phyloP scores from a whole-genome alignment of 2,329 filamentous ascomycete species.

The Aschersonia sp. region DNA sequence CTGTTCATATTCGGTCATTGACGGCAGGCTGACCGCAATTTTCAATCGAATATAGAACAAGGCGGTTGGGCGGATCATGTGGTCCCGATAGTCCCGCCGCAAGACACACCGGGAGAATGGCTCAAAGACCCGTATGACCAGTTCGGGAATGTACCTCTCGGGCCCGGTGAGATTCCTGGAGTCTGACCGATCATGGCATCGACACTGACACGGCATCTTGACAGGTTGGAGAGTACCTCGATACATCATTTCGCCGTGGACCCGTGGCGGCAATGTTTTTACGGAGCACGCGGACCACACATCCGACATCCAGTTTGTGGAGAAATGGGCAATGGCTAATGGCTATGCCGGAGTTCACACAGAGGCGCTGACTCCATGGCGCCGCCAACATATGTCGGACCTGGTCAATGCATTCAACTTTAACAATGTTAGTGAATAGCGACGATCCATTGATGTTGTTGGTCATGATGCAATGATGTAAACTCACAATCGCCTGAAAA shows the following conservation, averaged over 20 bases:
- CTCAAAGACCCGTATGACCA: constrained; percentile 22
- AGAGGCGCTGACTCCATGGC: constrained; percentile 11
- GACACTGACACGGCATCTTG: neutral
- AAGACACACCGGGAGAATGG: constrained; percentile 35
- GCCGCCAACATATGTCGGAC: constrained; percentile 13
- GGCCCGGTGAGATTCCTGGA: constrained; percentile 11
- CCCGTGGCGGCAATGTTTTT: constrained; percentile 35
- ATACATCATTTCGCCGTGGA: constrained; percentile 39
- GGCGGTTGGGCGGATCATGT: constrained; percentile 40
- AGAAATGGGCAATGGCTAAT: constrained; percentile 23
- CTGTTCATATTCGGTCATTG: no score
- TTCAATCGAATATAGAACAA: constrained; percentile 20
- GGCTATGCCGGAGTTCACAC: constrained; percentile 18
- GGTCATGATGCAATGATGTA: neutral
- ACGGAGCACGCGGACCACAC: constrained; percentile 38
- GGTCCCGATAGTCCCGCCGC: constrained; percentile 28
- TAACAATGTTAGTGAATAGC: constrained; percentile 13
- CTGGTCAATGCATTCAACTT: constrained; percentile 23
- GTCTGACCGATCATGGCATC: neutral
- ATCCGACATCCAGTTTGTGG: constrained; percentile 37
- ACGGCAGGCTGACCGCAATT: neutral
- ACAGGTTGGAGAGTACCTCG: constrained; percentile 30
- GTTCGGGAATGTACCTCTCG: constrained; percentile 10
- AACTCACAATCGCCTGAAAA: neutral
- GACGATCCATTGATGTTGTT: no score